Evolutionary conservation across 148 eudicot species (phyloP).

Genomic region (Vaccinium myrtillus): DNA sequence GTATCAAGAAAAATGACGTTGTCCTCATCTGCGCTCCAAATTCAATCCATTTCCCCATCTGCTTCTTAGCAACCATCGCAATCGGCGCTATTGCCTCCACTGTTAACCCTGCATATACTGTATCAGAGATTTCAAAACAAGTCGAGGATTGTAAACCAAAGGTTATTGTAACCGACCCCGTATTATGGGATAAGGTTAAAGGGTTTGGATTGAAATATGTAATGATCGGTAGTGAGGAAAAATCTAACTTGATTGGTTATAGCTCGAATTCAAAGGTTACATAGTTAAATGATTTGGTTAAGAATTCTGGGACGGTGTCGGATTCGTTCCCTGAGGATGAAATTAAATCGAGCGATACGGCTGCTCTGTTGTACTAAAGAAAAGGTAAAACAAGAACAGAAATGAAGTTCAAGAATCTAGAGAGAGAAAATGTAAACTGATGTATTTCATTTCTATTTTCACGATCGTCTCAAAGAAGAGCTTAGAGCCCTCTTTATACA

Average conservation of each 20-base stretch:
- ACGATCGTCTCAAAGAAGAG: too few species aligned
- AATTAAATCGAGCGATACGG: constrained; percentile 48
- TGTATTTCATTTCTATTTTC: too few species aligned
- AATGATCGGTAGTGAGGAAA: constrained; percentile 32
- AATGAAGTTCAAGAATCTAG: too few species aligned
- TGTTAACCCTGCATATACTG: constrained; percentile 55
- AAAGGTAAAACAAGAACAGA: too few species aligned
- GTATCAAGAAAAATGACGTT: constrained; percentile 50
- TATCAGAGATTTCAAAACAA: constrained; percentile 55
- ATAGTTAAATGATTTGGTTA: constrained; percentile 44
- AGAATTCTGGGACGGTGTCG: constrained; percentile 25
- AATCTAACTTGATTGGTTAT: not conserved
- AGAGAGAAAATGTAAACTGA: too few species aligned
- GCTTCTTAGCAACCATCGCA: constrained; percentile 51
- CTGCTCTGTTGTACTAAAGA: constrained; percentile 45
- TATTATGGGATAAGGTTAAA: constrained; percentile 45
- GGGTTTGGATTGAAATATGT: constrained; percentile 44
- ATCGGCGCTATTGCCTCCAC: constrained; percentile 70
- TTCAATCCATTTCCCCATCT: constrained; percentile 51
- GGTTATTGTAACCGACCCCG: constrained; percentile 49
- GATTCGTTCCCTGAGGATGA: constrained; percentile 29
- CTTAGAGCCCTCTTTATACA: too few species aligned
- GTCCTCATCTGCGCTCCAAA: constrained; percentile 70
- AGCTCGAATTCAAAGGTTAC: constrained; percentile 23
- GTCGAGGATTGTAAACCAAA: constrained; percentile 53